A percentile compares a stretch with the other conserved stretches of the same genome.
Conservation (phyloP, 108 stramenopile species). For the Schizochytrium sp. region DNA sequence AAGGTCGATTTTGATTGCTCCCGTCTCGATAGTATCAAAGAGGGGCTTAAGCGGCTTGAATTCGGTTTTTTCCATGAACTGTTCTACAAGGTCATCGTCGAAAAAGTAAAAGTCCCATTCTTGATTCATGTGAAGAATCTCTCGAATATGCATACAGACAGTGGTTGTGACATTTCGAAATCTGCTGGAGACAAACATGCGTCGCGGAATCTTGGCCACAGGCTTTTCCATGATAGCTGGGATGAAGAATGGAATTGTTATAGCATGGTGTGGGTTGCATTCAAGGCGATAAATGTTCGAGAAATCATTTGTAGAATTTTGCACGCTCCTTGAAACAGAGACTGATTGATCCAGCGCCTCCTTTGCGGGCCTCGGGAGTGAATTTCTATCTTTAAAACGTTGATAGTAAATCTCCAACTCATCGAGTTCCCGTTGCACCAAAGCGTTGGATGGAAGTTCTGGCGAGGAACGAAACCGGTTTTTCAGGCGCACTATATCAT, state of each 20-base stretch:
- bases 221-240: neutral
- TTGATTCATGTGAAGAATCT: neutral
- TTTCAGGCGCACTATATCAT: too few relatives aligned
- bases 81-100: neutral
- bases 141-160: neutral
- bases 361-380: too few relatives aligned
- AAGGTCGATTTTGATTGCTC: neutral
- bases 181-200: neutral
- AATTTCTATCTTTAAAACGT: too few relatives aligned
- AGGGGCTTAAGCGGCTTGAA: neutral
- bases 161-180: neutral
- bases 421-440: too few relatives aligned
- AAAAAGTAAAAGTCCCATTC: neutral
- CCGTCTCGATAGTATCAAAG: conserved; percentile 12
- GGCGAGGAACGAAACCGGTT: too few relatives aligned
- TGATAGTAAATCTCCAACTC: too few relatives aligned
- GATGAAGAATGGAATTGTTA: neutral
- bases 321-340: too few relatives aligned
- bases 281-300: too few relatives aligned
- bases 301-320: too few relatives aligned
- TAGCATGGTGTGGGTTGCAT: too few relatives aligned
- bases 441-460: too few relatives aligned
- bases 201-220: neutral
- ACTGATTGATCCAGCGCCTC: too few relatives aligned
- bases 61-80: neutral